phyloP scores from a whole-genome alignment of 2,329 filamentous ascomycete genomes.

The Fusarium beomiforme region DNA sequence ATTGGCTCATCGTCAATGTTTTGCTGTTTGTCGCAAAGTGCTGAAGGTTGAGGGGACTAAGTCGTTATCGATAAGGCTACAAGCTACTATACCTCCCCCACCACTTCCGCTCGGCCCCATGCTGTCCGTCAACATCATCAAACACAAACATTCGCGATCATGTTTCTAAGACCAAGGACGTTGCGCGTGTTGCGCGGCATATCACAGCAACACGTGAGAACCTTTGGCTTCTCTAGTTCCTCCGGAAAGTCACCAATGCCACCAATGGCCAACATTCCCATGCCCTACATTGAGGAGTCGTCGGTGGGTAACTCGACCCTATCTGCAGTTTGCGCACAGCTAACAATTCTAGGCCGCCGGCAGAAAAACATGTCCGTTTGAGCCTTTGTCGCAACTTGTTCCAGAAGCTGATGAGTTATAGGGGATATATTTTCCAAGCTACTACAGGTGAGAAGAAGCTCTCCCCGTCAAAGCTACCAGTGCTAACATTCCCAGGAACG shows the following conservation, averaged over 20 bases:
- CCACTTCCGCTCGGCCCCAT: constrained; percentile 31
- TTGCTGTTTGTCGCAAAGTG: background rate
- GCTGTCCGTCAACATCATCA: constrained; percentile 12
- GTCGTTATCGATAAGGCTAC: constrained; percentile 29
- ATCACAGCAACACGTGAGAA: constrained; percentile 49
- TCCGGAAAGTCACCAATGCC: constrained; percentile 41
- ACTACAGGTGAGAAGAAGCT: constrained; percentile 66
- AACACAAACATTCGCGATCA: constrained; percentile 22
- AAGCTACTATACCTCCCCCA: constrained; percentile 39
- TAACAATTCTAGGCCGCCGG: constrained; percentile 71
- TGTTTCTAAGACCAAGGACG: constrained; percentile 46
- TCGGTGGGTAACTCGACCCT: constrained; percentile 46
- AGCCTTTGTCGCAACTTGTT: background rate
- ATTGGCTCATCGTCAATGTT: constrained; percentile 27
- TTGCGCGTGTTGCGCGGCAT: constrained; percentile 49
- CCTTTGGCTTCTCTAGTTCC: constrained; percentile 55
- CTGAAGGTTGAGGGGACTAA: background rate
- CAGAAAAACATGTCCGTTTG: constrained; percentile 76
- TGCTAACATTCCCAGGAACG: constrained; percentile 70
- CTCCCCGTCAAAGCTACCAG: background rate
- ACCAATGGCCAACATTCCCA: constrained; percentile 58
- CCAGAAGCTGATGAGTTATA: constrained; percentile 48
- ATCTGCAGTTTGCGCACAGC: constrained; percentile 6
- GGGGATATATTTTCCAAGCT: constrained; percentile 87
- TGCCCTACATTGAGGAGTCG: constrained; percentile 66